These are phyloP conservation scores for Termitomyces sp. DNA, from an alignment of 768 basidiomycete species.

Conservation along the genomic window DNA sequence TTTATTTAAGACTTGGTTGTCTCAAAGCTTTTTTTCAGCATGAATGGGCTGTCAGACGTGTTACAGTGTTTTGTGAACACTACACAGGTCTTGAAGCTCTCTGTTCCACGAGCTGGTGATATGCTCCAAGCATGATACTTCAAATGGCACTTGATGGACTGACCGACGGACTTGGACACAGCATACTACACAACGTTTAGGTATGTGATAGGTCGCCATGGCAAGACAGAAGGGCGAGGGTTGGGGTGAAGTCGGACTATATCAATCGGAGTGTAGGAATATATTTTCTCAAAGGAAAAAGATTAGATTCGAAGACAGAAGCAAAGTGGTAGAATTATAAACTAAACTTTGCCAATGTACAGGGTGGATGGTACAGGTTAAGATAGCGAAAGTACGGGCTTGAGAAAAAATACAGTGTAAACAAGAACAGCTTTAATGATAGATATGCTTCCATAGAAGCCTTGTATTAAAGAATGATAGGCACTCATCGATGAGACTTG, in stretches of 20 bases:
- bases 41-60: not conserved
- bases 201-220: not conserved
- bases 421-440: conserved; percentile 9
- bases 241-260: not conserved
- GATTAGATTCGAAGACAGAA: not conserved
- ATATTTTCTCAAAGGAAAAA: not conserved
- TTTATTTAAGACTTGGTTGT: not conserved
- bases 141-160: not conserved
- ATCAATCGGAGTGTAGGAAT: not conserved
- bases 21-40: not conserved
- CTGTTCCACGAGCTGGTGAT: not conserved
- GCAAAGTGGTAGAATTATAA: not conserved
- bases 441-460: conserved; percentile 2
- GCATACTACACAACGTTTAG: not conserved
- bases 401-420: conserved; percentile 16
- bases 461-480: not conserved
- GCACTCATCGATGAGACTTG: conserved; percentile 52
- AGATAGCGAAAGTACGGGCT: conserved; percentile 3
- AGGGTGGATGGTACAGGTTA: conserved; percentile 3
- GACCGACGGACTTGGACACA: not conserved
- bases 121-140: not conserved
- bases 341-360: not conserved
- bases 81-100: not conserved
- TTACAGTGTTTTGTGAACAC: not conserved
- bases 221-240: not conserved